phyloP scores from a whole-genome alignment of 371 early-diverging fungal species.

The Mucor sp. region DNA sequence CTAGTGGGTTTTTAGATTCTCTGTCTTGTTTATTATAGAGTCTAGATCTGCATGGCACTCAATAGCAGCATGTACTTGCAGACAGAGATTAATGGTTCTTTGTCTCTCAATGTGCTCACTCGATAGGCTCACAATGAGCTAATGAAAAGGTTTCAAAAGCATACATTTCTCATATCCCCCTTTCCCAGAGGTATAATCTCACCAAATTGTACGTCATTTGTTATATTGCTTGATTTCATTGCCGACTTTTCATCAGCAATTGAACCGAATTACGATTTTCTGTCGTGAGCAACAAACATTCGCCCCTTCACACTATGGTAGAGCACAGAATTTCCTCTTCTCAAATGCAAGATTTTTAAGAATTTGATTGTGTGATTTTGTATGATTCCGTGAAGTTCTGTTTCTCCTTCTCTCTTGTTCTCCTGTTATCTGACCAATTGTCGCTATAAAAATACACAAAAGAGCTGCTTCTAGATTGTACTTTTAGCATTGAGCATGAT shows the following conservation, averaged over 20 bases:
- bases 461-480: neutral
- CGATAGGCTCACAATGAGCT: neutral
- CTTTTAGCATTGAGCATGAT: neutral
- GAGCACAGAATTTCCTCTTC: neutral
- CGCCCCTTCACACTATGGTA: neutral
- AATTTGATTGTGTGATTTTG: neutral
- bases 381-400: neutral
- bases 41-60: neutral
- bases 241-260: neutral
- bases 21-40: neutral
- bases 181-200: neutral
- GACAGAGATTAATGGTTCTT: too few relatives aligned
- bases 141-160: neutral
- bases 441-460: neutral
- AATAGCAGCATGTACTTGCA: neutral
- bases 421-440: neutral
- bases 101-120: neutral
- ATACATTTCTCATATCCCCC: neutral
- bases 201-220: neutral
- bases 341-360: neutral
- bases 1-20: neutral
- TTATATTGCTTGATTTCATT: neutral
- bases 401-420: neutral
- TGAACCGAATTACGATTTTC: neutral
- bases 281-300: neutral